phyloP scores from a whole-genome alignment of 2,329 filamentous ascomycete species.

The Penicillium thymicola region DNA sequence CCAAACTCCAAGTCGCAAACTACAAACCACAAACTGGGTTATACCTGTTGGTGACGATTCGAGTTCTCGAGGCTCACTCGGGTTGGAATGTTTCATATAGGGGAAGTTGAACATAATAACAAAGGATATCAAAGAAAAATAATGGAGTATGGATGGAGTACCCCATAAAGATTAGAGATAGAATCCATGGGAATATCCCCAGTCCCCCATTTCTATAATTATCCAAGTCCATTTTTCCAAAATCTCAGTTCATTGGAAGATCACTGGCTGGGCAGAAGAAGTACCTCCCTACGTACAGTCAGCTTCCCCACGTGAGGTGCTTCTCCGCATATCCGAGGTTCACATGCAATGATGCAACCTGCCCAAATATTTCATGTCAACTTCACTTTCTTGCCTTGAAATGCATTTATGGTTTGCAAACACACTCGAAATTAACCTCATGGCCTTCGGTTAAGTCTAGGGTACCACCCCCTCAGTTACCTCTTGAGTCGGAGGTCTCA shows the following conservation, averaged over 20 bases:
- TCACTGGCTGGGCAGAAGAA: not conserved
- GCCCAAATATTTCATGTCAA: not conserved
- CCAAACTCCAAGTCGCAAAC: not conserved
- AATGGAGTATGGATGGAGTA: not conserved
- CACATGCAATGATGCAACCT: slow-evolving; percentile 28
- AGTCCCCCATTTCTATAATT: not conserved
- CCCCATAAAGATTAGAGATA: not conserved
- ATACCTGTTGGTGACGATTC: not conserved
- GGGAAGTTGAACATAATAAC: not conserved
- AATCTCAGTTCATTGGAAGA: not conserved
- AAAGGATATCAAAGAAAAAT: not conserved
- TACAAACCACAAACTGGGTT: not conserved
- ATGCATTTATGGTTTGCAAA: not conserved
- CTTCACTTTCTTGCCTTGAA: slow-evolving; percentile 1
- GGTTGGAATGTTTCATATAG: not conserved
- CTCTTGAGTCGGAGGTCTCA: slow-evolving; percentile 4
- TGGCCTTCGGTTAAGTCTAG: not conserved
- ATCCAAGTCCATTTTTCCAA: not conserved
- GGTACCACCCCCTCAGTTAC: not conserved
- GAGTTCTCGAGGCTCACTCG: not conserved
- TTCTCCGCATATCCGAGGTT: slow-evolving; percentile 26
- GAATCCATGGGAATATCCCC: not conserved
- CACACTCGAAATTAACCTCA: not conserved
- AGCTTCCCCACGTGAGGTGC: slow-evolving; percentile 21
- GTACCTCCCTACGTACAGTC: slow-evolving; percentile 8